Percentiles rank a stretch among this genome's conserved stretches.
Evolutionary conservation across 371 early-diverging fungal species (phyloP).

Genomic region (Mucor velutinosus): DNA sequence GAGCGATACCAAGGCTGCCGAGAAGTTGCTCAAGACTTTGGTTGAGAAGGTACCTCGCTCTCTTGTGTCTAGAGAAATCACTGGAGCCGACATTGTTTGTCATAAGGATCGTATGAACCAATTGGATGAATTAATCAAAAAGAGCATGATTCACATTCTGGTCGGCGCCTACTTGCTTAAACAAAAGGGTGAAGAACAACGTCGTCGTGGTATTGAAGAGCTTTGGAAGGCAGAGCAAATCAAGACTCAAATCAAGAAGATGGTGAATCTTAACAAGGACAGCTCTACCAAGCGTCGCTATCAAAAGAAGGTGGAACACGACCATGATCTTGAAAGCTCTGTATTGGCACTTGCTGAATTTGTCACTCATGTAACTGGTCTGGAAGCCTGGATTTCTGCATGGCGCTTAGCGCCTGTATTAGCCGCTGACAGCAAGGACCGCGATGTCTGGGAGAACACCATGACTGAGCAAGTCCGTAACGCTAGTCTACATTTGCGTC

Average conservation of each 20-base stretch:
- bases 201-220: slow-evolving; percentile 24
- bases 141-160: slow-evolving; percentile 23
- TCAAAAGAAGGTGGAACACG: not conserved
- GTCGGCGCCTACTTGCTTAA: slow-evolving; percentile 28
- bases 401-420: slow-evolving; percentile 24
- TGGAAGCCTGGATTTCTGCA: slow-evolving; percentile 48
- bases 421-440: slow-evolving; percentile 7
- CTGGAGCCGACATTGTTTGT: slow-evolving; percentile 10
- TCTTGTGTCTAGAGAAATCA: slow-evolving; percentile 21
- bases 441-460: slow-evolving; percentile 17
- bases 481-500: slow-evolving; percentile 27
- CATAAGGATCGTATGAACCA: slow-evolving; percentile 27
- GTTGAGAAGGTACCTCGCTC: slow-evolving; percentile 23
- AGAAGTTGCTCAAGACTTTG: slow-evolving; percentile 15
- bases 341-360: slow-evolving; percentile 44
- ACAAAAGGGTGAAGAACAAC: slow-evolving; percentile 8
- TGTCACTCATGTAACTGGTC: slow-evolving; percentile 35
- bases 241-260: slow-evolving; percentile 16
- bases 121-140: slow-evolving; percentile 25
- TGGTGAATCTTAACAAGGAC: not conserved
- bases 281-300: not conserved
- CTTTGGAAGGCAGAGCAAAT: slow-evolving; percentile 32
- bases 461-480: slow-evolving; percentile 29
- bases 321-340: slow-evolving; percentile 34
- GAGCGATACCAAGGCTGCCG: slow-evolving; percentile 27